Conservation (phyloP, 495 filamentous ascomycete genomes). For the Podospora didyma region DNA sequence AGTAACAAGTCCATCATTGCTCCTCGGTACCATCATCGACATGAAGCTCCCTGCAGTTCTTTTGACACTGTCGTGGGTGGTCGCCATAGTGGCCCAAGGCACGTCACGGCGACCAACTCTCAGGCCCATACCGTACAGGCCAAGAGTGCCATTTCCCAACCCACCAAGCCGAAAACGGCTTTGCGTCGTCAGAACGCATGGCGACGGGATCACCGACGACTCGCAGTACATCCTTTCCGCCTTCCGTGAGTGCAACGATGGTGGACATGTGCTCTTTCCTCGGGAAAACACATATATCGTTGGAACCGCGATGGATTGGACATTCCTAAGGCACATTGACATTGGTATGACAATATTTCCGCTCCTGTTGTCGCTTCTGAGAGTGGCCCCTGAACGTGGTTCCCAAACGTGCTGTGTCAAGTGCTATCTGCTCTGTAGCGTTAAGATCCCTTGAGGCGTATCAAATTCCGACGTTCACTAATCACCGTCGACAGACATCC, state of each 20-base stretch:
- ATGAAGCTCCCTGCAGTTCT: constrained; percentile 9
- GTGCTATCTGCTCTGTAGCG: neutral
- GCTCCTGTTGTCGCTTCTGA: neutral
- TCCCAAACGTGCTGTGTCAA: neutral
- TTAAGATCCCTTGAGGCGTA: neutral
- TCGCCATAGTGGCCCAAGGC: neutral
- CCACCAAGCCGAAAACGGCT: constrained; percentile 19
- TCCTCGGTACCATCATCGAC: neutral
- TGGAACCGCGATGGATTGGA: constrained; percentile 62
- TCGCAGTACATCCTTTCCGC: constrained; percentile 51
- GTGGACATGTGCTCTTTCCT: constrained; percentile 61
- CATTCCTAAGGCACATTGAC: constrained; percentile 60
- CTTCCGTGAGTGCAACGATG: constrained; percentile 60
- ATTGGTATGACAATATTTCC: constrained; percentile 29
- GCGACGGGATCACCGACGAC: constrained; percentile 52
- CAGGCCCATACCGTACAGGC: constrained; percentile 23
- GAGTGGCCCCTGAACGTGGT: too few relatives aligned
- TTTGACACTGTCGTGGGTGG: neutral
- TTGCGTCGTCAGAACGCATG: constrained; percentile 32
- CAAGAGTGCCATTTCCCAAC: constrained; percentile 19
- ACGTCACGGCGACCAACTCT: constrained; percentile 23
- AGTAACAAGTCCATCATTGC: too few relatives aligned
- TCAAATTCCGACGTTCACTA: neutral
- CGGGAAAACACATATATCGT: constrained; percentile 51
- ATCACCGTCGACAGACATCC: constrained; percentile 12